Evolutionary conservation across 148 eudicot genomes (phyloP).

Genomic region (Rhododendron henanense): DNA sequence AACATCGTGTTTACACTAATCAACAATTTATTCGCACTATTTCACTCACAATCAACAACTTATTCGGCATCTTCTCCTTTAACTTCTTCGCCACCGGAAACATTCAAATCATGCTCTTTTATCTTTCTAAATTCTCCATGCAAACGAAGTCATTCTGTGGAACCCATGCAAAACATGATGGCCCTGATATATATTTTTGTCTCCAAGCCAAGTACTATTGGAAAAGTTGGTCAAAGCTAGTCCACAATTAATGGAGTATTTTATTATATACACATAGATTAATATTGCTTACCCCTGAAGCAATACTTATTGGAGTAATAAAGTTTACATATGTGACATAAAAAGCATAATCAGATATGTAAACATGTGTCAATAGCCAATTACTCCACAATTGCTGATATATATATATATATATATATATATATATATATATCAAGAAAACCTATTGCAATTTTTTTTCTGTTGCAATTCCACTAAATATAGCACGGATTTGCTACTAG

Average conservation of each 20-base stretch:
- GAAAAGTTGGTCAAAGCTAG: constrained; percentile 10
- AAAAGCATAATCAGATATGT: not conserved
- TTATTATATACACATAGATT: not conserved
- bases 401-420: too few relatives aligned
- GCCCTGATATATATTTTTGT: not conserved
- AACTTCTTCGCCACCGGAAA: too few relatives aligned
- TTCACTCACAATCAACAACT: too few relatives aligned
- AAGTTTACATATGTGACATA: not conserved
- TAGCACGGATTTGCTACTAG: too few relatives aligned
- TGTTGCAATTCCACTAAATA: too few relatives aligned
- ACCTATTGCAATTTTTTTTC: too few relatives aligned
- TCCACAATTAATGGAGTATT: not conserved
- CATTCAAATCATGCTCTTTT: not conserved
- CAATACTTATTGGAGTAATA: not conserved
- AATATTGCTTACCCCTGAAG: not conserved
- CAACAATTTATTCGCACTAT: too few relatives aligned
- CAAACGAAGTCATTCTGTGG: not conserved
- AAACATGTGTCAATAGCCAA: not conserved
- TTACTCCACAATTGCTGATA: not conserved
- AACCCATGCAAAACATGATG: not conserved
- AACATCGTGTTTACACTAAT: too few relatives aligned
- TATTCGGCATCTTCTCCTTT: too few relatives aligned
- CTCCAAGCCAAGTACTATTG: not conserved
- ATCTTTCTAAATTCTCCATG: not conserved
- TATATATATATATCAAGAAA: too few relatives aligned